phyloP scores from a whole-genome alignment of 768 basidiomycete species.

The Coprinopsis strossmayeri region DNA sequence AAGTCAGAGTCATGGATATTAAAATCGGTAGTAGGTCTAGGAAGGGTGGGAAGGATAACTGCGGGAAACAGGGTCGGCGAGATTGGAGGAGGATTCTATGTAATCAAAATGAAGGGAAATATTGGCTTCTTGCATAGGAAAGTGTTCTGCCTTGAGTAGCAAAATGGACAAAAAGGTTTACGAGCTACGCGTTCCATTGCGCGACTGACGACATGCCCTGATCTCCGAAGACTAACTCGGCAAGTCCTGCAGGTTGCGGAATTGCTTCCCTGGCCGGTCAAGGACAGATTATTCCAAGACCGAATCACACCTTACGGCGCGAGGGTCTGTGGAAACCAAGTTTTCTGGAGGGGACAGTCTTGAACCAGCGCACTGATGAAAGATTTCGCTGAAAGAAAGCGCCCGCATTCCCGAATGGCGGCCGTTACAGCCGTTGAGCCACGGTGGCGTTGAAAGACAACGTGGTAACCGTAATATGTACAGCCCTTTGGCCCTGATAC shows the following conservation, averaged over 20 bases:
- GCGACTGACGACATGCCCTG: constrained; percentile 83
- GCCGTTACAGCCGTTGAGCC: constrained; percentile 66
- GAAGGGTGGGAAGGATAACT: too few relatives aligned
- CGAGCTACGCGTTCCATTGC: constrained; percentile 67
- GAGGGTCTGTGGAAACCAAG: constrained; percentile 76
- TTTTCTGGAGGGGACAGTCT: constrained; percentile 93
- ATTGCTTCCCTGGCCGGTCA: constrained; percentile 90
- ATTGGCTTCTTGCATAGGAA: too few relatives aligned
- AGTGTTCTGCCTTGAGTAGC: too few relatives aligned
- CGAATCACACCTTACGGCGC: constrained; percentile 53
- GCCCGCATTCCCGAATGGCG: constrained; percentile 75
- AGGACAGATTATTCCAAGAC: constrained; percentile 80
- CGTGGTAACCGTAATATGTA: neutral
- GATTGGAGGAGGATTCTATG: too few relatives aligned
- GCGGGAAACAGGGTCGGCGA: too few relatives aligned
- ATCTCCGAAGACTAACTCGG: constrained; percentile 93
- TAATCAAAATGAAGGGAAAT: too few relatives aligned
- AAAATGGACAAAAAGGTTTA: constrained; percentile 58
- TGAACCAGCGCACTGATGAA: constrained; percentile 86
- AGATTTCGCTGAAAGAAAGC: constrained; percentile 53
- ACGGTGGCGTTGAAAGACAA: neutral
- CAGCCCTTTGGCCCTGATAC: too few relatives aligned
- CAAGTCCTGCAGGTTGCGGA: constrained; percentile 81
- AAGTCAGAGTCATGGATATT: too few relatives aligned
- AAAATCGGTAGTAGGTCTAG: too few relatives aligned